Evolutionary conservation across 2,329 filamentous ascomycete genomes (phyloP).

Genomic region (Juglanconis sp.): DNA sequence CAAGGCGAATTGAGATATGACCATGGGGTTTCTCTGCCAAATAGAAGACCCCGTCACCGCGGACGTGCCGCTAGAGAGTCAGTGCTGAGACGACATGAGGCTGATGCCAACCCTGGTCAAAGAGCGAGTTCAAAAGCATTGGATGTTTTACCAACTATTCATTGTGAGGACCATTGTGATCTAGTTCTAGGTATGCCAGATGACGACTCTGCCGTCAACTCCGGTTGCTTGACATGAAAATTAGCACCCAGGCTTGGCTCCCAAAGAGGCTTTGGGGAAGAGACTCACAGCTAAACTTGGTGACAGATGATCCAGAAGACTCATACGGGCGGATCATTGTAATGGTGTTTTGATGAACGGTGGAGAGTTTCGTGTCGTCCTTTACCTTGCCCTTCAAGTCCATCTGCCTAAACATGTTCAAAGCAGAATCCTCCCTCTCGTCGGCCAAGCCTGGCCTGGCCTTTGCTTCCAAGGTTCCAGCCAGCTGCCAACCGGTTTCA

Average conservation of each 20-base stretch:
- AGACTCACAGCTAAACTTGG: constrained; percentile 81
- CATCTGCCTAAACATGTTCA: constrained; percentile 99
- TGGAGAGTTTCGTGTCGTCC: constrained; percentile 92
- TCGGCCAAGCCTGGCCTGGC: constrained; percentile 58
- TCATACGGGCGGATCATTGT: constrained; percentile 78
- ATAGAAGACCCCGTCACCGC: constrained; percentile 1
- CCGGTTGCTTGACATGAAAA: constrained; percentile 60
- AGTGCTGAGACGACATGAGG: constrained; percentile 16
- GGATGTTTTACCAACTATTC: constrained; percentile 5
- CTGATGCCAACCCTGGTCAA: constrained; percentile 7
- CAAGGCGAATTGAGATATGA: neutral
- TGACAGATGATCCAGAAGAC: constrained; percentile 59
- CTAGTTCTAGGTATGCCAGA: constrained; percentile 63
- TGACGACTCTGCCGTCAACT: constrained; percentile 77
- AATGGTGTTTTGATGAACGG: constrained; percentile 95
- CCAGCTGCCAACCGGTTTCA: constrained; percentile 77
- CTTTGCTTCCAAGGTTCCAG: constrained; percentile 77
- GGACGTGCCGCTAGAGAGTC: constrained; percentile 4
- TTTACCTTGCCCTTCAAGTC: constrained; percentile 91
- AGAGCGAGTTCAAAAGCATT: constrained; percentile 10
- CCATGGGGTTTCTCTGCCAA: neutral
- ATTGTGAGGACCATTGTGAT: constrained; percentile 19
- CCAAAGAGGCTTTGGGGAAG: constrained; percentile 17
- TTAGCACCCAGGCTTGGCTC: constrained; percentile 24
- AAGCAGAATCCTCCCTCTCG: constrained; percentile 79